Evolutionary conservation across 805 yeast species (phyloP), one percentile per base, ranked within the genome.

Genomic region (Starmerella roubikii): DNA sequence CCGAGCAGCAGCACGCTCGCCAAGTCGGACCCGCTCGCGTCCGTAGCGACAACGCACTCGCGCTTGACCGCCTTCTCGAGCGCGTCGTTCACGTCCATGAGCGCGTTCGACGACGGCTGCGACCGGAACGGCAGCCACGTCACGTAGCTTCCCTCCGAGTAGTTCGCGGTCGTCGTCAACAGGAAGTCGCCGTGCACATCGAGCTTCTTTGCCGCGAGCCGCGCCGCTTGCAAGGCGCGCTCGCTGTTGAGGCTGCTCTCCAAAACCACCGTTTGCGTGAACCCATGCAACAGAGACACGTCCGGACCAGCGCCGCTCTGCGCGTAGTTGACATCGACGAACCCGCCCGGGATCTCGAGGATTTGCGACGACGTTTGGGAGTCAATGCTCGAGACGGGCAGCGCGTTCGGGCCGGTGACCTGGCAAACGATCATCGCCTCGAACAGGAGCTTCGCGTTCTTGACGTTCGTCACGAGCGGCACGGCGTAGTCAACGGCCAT

Each of bases 401-500:
- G 37, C 45, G 58, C 45, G 50, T 50, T 66, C 13, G 40, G 29
- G 88, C 71, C 49, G 85, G 61, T n/a, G 33, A 20, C 24, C 21
- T 40, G 38, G 32, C 45, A 44, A 10, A 21, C 18, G 25, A 45
- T 19, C 39, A 44, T 44, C 3, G 99, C 97, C 66, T 91, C 97
- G 50, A 91, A 77, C 62, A 91, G 69, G 50, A 91, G 68, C 65
- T 91, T 91, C 46, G 99, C 99, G 69, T 86, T 78, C 66, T 91
- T 91, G 51, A 91, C 97, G 58, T 91, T 91, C 49, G 99, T 91
- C 36, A 91, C 94, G 60, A 91, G 71, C 37, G 99, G 99, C 58
- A 91, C 85, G 37, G 96, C 86, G 61, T 82, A 93, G 65, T 91
- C 99, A 50, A 91, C 96, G 51, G 99, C 98, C 97, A 91, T 82